These are phyloP conservation scores for Mytilinidion resinicola DNA, from an alignment of 495 filamentous ascomycete species.

Conservation along the genomic window DNA sequence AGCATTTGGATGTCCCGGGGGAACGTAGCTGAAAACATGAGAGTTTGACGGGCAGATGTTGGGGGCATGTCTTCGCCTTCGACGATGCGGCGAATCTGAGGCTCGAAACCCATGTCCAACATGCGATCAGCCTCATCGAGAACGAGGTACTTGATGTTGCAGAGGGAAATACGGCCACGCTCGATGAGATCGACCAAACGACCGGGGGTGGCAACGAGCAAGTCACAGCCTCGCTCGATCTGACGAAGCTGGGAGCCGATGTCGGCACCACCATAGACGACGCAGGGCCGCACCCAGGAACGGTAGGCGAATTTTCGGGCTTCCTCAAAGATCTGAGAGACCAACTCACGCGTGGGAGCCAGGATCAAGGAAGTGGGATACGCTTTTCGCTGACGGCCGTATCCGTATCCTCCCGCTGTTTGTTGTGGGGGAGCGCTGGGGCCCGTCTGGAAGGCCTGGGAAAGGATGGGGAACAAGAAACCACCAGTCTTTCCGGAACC, in stretches of 20 bases:
- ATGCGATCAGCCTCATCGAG: slow-evolving; percentile 99
- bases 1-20: slow-evolving; percentile 99
- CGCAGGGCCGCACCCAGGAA: slow-evolving; percentile 96
- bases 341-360: slow-evolving; percentile 93
- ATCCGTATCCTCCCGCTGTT: slow-evolving; percentile 52
- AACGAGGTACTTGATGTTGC: slow-evolving; percentile 98
- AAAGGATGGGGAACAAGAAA: slow-evolving; percentile 97
- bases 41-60: slow-evolving; percentile 80
- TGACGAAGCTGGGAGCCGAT: slow-evolving; percentile 94
- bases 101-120: slow-evolving; percentile 99
- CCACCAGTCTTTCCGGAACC: slow-evolving; percentile 99
- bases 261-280: slow-evolving; percentile 98
- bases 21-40: slow-evolving; percentile 99
- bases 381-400: slow-evolving; percentile 84
- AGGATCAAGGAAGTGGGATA: slow-evolving; percentile 93
- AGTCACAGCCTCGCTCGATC: slow-evolving; percentile 96
- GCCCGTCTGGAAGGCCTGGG: slow-evolving; percentile 86
- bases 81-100: slow-evolving; percentile 96
- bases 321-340: slow-evolving; percentile 98
- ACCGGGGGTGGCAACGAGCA: slow-evolving; percentile 93
- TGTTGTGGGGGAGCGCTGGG: slow-evolving; percentile 61
- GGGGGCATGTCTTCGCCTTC: slow-evolving; percentile 96
- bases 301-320: slow-evolving; percentile 97
- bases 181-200: slow-evolving; percentile 97
- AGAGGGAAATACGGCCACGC: slow-evolving; percentile 92